These are phyloP conservation scores for Coriolopsis trogii DNA, from an alignment of 1,284 basidiomycete species.

Conservation along the genomic window DNA sequence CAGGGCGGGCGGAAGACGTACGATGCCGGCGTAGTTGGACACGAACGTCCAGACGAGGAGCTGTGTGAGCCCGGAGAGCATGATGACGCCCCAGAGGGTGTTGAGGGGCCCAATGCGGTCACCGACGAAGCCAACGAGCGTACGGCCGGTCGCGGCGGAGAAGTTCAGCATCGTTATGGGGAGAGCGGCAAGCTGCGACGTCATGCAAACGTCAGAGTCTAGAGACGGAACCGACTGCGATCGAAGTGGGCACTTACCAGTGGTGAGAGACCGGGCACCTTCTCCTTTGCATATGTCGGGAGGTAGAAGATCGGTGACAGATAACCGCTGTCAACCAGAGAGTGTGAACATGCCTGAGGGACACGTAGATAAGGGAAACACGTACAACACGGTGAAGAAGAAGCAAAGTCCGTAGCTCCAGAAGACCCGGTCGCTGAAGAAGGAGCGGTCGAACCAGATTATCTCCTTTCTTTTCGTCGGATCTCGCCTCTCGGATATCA, in stretches of 20 bases:
- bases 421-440: constrained; percentile 31
- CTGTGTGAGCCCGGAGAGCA: constrained; percentile 31
- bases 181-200: constrained; percentile 20
- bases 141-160: constrained; percentile 26
- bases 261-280: constrained; percentile 21
- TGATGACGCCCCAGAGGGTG: constrained; percentile 23
- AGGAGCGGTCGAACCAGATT: constrained; percentile 29
- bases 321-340: constrained; percentile 23
- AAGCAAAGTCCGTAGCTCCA: constrained; percentile 30
- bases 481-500: constrained; percentile 27
- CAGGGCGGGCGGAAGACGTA: constrained; percentile 11
- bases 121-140: constrained; percentile 27
- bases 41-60: constrained; percentile 31
- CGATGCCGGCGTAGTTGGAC: constrained; percentile 29
- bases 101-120: constrained; percentile 32
- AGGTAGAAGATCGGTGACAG: constrained; percentile 31
- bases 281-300: constrained; percentile 25
- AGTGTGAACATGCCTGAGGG: neutral
- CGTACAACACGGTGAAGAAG: constrained; percentile 29
- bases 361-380: neutral
- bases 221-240: neutral
- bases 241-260: constrained; percentile 14
- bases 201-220: neutral
- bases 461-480: constrained; percentile 16
- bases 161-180: constrained; percentile 30